phyloP scores from a whole-genome alignment of 257 asterid genomes.

The Buddleja alternifolia region DNA sequence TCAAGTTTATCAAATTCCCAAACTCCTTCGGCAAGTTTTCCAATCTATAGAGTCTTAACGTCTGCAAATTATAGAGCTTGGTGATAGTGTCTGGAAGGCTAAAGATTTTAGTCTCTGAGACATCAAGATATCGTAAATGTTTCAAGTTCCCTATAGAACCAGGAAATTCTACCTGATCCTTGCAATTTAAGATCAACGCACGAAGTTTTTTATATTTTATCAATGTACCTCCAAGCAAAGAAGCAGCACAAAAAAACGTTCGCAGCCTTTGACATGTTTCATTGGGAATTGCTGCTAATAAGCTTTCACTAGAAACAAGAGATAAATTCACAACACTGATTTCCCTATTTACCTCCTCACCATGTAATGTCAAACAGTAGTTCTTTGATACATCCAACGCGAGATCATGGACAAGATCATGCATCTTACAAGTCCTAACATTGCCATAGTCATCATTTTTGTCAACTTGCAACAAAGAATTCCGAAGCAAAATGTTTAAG shows the following conservation, averaged over 20 bases:
- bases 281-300: not conserved
- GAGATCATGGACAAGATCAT: slow-evolving; percentile 42
- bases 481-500: slow-evolving; percentile 15
- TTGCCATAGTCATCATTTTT: not conserved
- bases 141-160: slow-evolving; percentile 17
- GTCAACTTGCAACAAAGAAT: slow-evolving; percentile 33
- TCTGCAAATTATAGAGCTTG: slow-evolving; percentile 33
- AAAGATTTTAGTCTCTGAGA: not conserved
- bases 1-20: slow-evolving; percentile 24
- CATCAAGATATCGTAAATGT: slow-evolving; percentile 31
- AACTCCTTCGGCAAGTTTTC: slow-evolving; percentile 14
- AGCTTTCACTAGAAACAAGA: not conserved
- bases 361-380: not conserved
- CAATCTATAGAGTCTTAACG: not conserved
- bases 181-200: slow-evolving; percentile 8
- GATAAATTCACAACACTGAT: slow-evolving; percentile 12
- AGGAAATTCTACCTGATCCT: not conserved
- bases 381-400: slow-evolving; percentile 12
- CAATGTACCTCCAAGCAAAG: slow-evolving; percentile 5
- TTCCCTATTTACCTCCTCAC: not conserved
- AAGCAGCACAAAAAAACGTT: not conserved
- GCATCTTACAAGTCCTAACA: slow-evolving; percentile 30
- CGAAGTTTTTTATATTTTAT: slow-evolving; percentile 11
- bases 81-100: slow-evolving; percentile 25
- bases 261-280: slow-evolving; percentile 5